phyloP scores from a whole-genome alignment of 139 green algal genomes.

The Coelastrella sp. region DNA sequence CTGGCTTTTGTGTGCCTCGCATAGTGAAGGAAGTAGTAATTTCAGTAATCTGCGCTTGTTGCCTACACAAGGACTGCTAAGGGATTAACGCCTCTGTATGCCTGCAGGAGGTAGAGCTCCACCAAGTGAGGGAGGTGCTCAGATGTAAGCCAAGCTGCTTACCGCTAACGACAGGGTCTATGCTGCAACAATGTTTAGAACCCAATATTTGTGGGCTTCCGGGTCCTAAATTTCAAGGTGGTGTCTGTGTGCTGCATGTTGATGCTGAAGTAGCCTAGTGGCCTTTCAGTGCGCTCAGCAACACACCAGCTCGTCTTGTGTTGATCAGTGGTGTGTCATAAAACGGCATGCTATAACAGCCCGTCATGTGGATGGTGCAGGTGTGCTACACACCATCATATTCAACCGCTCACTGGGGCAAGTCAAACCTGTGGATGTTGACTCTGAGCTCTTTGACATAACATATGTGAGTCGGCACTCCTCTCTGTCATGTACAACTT shows the following conservation, averaged over 20 bases:
- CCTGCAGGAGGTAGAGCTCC: slow-evolving; percentile 78
- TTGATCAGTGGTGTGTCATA: neutral
- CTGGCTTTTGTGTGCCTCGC: neutral
- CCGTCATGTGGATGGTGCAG: slow-evolving; percentile 33
- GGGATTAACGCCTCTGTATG: neutral
- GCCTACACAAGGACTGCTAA: too few relatives aligned
- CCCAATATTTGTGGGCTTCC: too few relatives aligned
- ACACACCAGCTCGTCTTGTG: neutral
- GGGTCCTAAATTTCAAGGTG: too few relatives aligned
- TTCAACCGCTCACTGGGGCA: slow-evolving; percentile 92
- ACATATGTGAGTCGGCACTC: slow-evolving; percentile 80
- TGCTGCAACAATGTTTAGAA: too few relatives aligned
- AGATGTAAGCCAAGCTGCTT: slow-evolving; percentile 66
- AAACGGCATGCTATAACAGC: neutral
- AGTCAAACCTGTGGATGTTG: slow-evolving; percentile 84
- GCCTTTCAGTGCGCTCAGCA: neutral
- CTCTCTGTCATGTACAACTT: neutral
- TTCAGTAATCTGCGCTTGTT: slow-evolving; percentile 9
- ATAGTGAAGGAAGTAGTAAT: slow-evolving; percentile 45
- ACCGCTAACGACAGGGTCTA: too few relatives aligned
- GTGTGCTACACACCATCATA: slow-evolving; percentile 94
- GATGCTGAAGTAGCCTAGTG: neutral
- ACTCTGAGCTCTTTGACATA: slow-evolving; percentile 94
- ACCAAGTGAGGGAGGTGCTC: slow-evolving; percentile 85
- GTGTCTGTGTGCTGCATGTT: too few relatives aligned